Base-by-base conservation (phyloP, 2,329 filamentous ascomycete genomes). In the Cercospora sp. region DNA sequence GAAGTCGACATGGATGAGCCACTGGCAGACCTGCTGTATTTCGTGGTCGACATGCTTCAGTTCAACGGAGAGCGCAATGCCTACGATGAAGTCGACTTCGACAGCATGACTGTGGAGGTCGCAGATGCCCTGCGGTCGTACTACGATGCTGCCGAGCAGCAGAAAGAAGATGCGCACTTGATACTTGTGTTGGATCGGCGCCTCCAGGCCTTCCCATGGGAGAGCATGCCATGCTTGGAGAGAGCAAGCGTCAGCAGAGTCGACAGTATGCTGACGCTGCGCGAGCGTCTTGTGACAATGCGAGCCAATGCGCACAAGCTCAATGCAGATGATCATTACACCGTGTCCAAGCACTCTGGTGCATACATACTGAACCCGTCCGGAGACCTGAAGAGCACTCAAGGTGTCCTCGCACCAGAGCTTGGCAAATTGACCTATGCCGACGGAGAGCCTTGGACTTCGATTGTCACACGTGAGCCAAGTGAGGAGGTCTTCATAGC, bases 11-110 rank as follows among this genome's bases (percentile, higher is more conserved):
- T 96, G 24, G 94, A 98, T 71, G 94, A 98, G 75, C 88, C 90
- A 0, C 82, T 99, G n/a, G 93, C 90, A 73, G 95, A 99, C 77
- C 83, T 99, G 30, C 86, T 99, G 3, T 98, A 97, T 81, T 98
- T 98, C 77, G 91, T 98, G 1, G 90, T 99, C 5, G 95, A 99
- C 75, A 94, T 98, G 62, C 84, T 99, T 2, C 95, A 98, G 78
- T 98, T 99, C 79, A 92, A 97, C 74, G 95, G 95, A 16, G 96
- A 99, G 81, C 88, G 89, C 59, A 99, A 98, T 77, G 95, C 96
- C 0, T 97, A 97, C 80, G 95, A 99, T 74, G 95, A 99, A 81
- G 92, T 99, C 70, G 94, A 98, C 79, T 97, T 98, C 77, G 95
- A 99, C 73, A 82, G 85, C 58, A 96, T 99, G 88, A 89, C 94